These are phyloP conservation scores for Paramyrothecium sp. DNA, from an alignment of 2,329 filamentous ascomycete genomes.

Conservation along the genomic window DNA sequence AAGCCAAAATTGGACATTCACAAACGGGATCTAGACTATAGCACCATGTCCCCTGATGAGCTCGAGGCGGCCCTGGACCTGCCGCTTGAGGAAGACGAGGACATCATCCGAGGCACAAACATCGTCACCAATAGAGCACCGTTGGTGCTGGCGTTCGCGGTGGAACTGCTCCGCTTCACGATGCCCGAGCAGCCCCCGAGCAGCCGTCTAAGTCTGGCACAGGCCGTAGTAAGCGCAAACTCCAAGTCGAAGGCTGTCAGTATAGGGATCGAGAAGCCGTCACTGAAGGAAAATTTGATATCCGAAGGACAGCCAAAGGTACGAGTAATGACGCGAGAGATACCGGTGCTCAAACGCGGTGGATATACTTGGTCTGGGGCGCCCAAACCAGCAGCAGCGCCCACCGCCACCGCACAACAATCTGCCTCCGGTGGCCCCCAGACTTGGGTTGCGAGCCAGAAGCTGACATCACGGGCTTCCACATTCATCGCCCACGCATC, in stretches of 20 bases:
- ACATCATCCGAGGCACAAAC: conserved; percentile 53
- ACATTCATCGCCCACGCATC: conserved; percentile 56
- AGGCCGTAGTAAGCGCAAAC: conserved; percentile 81
- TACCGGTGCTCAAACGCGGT: conserved; percentile 74
- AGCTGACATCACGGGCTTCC: conserved; percentile 51
- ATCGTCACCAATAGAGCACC: conserved; percentile 80
- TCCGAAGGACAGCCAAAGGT: conserved; percentile 74
- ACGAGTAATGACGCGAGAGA: conserved; percentile 69
- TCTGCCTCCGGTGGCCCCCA: conserved; percentile 15
- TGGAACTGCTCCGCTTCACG: conserved; percentile 71
- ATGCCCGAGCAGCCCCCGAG: conserved; percentile 85
- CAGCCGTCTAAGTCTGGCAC: conserved; percentile 78
- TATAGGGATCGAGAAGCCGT: conserved; percentile 67
- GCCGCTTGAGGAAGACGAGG: conserved; percentile 56
- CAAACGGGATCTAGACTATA: conserved; percentile 34
- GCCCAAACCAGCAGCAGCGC: conserved; percentile 12
- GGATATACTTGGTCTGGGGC: conserved; percentile 55
- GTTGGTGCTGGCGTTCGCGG: conserved; percentile 76
- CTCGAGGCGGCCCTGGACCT: conserved; percentile 63
- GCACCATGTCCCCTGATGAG: conserved; percentile 49
- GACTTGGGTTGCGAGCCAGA: conserved; percentile 51
- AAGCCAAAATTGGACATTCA: conserved; percentile 30
- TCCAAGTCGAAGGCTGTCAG: conserved; percentile 74
- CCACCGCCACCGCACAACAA: conserved; percentile 10
- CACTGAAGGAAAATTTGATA: conserved; percentile 67